These are phyloP conservation scores for Corrigiola litoralis DNA, from an alignment of 179 eudicot species.

Conservation along the genomic window DNA sequence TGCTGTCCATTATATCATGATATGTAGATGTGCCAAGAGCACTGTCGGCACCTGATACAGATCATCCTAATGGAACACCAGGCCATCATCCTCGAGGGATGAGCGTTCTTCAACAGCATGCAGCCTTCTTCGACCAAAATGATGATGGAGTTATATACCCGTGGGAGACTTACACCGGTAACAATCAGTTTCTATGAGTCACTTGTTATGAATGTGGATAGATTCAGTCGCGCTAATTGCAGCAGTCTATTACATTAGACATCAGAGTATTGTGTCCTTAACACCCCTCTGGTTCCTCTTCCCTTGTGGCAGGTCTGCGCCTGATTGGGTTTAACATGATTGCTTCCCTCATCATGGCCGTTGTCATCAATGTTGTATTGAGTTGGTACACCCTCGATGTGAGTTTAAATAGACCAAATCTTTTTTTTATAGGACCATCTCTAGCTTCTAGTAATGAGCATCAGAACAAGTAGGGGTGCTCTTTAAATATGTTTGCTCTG, in stretches of 20 bases:
- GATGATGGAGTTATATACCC: slow-evolving; percentile 65
- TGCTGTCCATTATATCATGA: background rate
- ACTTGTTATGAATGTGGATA: no score
- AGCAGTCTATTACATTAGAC: no score
- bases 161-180: slow-evolving; percentile 71
- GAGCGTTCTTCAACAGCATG: slow-evolving; percentile 74
- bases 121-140: slow-evolving; percentile 63
- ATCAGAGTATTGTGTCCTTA: background rate
- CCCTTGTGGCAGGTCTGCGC: slow-evolving; percentile 35
- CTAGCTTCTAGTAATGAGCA: no score
- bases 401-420: slow-evolving; percentile 23
- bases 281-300: background rate
- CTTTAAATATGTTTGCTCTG: background rate
- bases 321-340: slow-evolving; percentile 52
- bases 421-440: background rate
- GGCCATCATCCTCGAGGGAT: slow-evolving; percentile 40
- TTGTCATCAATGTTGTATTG: slow-evolving; percentile 34
- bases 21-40: slow-evolving; percentile 61
- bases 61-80: slow-evolving; percentile 62
- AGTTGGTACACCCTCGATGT: slow-evolving; percentile 69
- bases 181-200: no score
- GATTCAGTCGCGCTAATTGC: no score
- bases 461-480: background rate
- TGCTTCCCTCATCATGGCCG: slow-evolving; percentile 39
- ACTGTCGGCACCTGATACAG: slow-evolving; percentile 57